These are phyloP conservation scores for Tetrapisispora phaffii DNA, from an alignment of 805 yeast species.

Conservation along the genomic window DNA sequence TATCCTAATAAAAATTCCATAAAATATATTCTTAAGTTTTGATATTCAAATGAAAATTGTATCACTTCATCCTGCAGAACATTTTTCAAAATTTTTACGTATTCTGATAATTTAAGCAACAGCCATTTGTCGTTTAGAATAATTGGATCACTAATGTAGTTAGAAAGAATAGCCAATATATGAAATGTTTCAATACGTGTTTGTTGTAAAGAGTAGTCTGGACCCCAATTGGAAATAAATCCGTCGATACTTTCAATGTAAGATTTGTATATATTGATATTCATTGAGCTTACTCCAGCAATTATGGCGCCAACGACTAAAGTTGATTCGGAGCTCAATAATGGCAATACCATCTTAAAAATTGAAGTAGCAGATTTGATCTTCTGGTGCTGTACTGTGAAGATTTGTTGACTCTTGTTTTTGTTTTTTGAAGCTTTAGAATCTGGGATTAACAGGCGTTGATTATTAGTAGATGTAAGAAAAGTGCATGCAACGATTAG, in stretches of 20 bases:
- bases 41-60: constrained; percentile 62
- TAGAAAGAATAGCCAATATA: constrained; percentile 59
- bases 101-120: constrained; percentile 49
- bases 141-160: constrained; percentile 42
- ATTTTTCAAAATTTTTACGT: constrained; percentile 51
- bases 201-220: constrained; percentile 32
- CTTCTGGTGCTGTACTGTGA: constrained; percentile 78
- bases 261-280: constrained; percentile 78
- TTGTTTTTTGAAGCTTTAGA: constrained; percentile 50
- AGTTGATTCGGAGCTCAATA: constrained; percentile 59
- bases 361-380: constrained; percentile 88
- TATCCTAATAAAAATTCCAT: constrained; percentile 72
- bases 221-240: constrained; percentile 46
- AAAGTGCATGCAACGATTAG: constrained; percentile 88
- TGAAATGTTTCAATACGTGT: constrained; percentile 72
- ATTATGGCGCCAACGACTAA: constrained; percentile 77
- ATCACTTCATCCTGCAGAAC: constrained; percentile 47
- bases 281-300: constrained; percentile 80
- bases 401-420: constrained; percentile 67
- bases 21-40: constrained; percentile 70
- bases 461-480: constrained; percentile 80
- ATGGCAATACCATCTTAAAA: constrained; percentile 77
- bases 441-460: constrained; percentile 57
- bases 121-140: constrained; percentile 61
- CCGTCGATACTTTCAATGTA: constrained; percentile 67